A percentile compares a stretch with the other conserved stretches of the same genome.
Conservation (phyloP, 768 basidiomycete genomes). For the Candolleomyces aberdarensis region DNA sequence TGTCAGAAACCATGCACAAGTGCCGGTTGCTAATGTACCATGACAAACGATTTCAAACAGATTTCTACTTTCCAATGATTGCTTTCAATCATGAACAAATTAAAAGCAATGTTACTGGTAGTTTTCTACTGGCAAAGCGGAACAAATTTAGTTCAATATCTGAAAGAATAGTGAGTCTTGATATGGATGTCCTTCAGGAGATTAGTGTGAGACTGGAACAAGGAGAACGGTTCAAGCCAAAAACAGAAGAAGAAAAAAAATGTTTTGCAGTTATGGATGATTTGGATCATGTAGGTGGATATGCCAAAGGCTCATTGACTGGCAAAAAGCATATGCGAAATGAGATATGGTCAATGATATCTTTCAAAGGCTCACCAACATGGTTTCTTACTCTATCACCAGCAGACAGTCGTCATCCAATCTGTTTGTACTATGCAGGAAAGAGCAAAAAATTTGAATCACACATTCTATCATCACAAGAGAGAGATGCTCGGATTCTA, state of each 20-base stretch:
- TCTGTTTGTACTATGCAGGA: constrained; percentile 33
- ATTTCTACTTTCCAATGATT: constrained; percentile 26
- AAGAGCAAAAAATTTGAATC: constrained; percentile 19
- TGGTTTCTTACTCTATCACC: constrained; percentile 39
- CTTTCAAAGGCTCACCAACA: constrained; percentile 22
- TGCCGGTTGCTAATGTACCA: constrained; percentile 26
- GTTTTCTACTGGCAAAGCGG: constrained; percentile 4
- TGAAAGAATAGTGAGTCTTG: constrained; percentile 11
- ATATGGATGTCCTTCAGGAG: constrained; percentile 14
- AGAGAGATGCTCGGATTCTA: constrained; percentile 3
- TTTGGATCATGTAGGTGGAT: background rate
- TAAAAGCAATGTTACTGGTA: constrained; percentile 10
- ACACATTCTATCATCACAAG: constrained; percentile 3
- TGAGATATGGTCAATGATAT: constrained; percentile 15
- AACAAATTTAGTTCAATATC: constrained; percentile 19
- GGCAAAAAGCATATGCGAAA: constrained; percentile 20
- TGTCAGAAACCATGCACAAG: constrained; percentile 18
- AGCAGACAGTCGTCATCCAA: constrained; percentile 28
- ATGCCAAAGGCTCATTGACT: background rate
- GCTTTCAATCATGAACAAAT: constrained; percentile 33
- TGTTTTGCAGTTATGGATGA: background rate
- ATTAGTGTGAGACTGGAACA: background rate
- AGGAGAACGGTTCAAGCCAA: background rate
- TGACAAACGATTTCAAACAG: constrained; percentile 33
- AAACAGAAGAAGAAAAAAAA: background rate